A percentile compares a stretch with the other conserved stretches of the same genome.
These are phyloP conservation scores for Amaranthus tricolor DNA, from an alignment of 179 eudicot genomes.

Conservation along the genomic window DNA sequence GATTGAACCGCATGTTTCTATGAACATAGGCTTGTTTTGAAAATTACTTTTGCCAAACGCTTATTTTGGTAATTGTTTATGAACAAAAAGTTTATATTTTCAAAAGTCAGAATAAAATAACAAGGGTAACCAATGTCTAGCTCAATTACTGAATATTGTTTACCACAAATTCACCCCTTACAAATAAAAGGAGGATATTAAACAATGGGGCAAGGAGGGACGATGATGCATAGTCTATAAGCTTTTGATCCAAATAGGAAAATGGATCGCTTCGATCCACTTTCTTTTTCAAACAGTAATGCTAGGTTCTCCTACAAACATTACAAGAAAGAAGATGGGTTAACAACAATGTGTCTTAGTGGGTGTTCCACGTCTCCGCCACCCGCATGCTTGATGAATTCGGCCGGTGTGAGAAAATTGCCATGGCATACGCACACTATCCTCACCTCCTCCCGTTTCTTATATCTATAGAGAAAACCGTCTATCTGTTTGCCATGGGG, in stretches of 20 bases:
- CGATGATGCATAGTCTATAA: too few relatives aligned
- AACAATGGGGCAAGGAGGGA: too few relatives aligned
- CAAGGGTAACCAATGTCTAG: too few relatives aligned
- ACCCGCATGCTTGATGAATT: conserved; percentile 46
- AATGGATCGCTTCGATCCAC: not conserved
- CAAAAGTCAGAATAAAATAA: too few relatives aligned
- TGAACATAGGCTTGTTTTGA: too few relatives aligned
- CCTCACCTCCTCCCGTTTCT: conserved; percentile 40
- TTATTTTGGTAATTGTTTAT: too few relatives aligned
- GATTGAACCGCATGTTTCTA: too few relatives aligned
- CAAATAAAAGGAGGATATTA: too few relatives aligned
- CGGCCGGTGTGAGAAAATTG: conserved; percentile 41
- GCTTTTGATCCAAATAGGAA: not conserved
- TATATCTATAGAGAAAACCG: conserved; percentile 38
- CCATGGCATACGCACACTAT: conserved; percentile 55
- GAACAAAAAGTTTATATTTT: too few relatives aligned
- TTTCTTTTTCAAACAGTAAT: not conserved
- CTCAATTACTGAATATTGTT: too few relatives aligned
- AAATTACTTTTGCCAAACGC: too few relatives aligned
- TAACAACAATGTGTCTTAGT: conserved; percentile 36
- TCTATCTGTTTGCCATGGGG: conserved; percentile 31
- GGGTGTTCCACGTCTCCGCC: conserved; percentile 43
- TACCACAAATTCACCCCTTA: too few relatives aligned
- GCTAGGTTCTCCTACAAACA: not conserved
- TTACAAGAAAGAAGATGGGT: conserved; percentile 23